Conservation (phyloP, 2,329 filamentous ascomycete species). For the Aspergillus tamarii region DNA sequence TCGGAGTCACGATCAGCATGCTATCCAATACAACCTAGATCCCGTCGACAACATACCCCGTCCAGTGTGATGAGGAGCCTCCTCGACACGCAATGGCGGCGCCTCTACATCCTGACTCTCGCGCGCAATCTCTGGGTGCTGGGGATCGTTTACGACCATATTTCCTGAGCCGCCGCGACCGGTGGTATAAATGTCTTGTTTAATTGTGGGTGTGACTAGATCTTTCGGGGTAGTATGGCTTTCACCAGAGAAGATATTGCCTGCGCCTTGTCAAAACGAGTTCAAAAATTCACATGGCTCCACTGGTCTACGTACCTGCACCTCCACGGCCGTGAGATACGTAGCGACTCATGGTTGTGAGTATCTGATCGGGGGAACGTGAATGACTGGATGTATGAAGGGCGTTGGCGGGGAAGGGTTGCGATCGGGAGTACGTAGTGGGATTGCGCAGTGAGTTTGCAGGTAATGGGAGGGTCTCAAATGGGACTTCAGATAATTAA, state of each 20-base stretch:
- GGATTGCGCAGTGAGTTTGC: background rate
- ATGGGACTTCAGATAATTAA: background rate
- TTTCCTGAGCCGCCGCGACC: slow-evolving; percentile 87
- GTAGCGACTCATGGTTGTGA: slow-evolving; percentile 26
- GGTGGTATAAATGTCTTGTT: slow-evolving; percentile 81
- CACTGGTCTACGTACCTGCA: slow-evolving; percentile 56
- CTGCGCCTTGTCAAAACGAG: slow-evolving; percentile 27
- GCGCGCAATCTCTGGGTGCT: slow-evolving; percentile 68
- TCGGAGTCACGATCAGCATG: background rate
- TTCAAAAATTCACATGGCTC: slow-evolving; percentile 17
- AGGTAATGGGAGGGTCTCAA: background rate
- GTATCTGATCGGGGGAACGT: background rate
- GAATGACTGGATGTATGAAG: background rate
- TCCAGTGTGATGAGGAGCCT: slow-evolving; percentile 46
- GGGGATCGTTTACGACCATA: slow-evolving; percentile 77
- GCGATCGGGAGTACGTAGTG: background rate
- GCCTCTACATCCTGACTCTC: slow-evolving; percentile 80
- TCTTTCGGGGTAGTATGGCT: slow-evolving; percentile 60
- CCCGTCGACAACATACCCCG: slow-evolving; percentile 38
- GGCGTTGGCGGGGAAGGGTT: background rate
- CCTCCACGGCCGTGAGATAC: slow-evolving; percentile 76
- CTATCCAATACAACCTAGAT: background rate
- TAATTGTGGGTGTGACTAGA: slow-evolving; percentile 80
- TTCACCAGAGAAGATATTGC: slow-evolving; percentile 66
- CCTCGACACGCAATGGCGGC: slow-evolving; percentile 40